Evolutionary conservation across 1,139 yeast species (phyloP).

Genomic region (Hemisphaericaspora xylanilytica): DNA sequence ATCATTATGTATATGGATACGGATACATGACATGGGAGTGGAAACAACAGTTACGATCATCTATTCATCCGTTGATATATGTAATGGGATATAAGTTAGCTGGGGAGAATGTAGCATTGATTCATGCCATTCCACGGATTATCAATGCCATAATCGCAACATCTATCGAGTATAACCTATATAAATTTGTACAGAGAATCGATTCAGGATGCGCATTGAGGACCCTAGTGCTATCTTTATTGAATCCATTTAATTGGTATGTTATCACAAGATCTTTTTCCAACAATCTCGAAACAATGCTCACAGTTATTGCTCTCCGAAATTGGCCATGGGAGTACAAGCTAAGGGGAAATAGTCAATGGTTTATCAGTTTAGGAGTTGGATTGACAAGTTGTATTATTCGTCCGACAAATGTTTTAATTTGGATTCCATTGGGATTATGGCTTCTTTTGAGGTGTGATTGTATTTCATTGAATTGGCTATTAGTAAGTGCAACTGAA

Average conservation of each 20-base stretch:
- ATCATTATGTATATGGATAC: slow-evolving; percentile 65
- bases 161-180: slow-evolving; percentile 63
- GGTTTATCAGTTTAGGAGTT: slow-evolving; percentile 28
- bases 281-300: slow-evolving; percentile 73
- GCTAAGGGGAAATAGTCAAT: slow-evolving; percentile 15
- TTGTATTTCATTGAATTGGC: slow-evolving; percentile 10
- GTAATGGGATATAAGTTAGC: slow-evolving; percentile 37
- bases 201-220: slow-evolving; percentile 41
- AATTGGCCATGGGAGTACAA: slow-evolving; percentile 66
- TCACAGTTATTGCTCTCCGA: slow-evolving; percentile 68
- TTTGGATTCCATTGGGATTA: slow-evolving; percentile 68
- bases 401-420: slow-evolving; percentile 77
- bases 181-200: slow-evolving; percentile 43
- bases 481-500: slow-evolving; percentile 14
- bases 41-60: slow-evolving; percentile 70
- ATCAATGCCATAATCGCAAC: slow-evolving; percentile 71
- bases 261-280: slow-evolving; percentile 81
- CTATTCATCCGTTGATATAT: slow-evolving; percentile 76
- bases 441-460: slow-evolving; percentile 10
- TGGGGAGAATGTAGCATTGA: slow-evolving; percentile 13
- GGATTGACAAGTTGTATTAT: slow-evolving; percentile 63
- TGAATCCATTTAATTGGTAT: slow-evolving; percentile 84
- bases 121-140: slow-evolving; percentile 54
- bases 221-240: slow-evolving; percentile 52
- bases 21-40: slow-evolving; percentile 97